A percentile compares a stretch with the other conserved stretches of the same genome.
Evolutionary conservation across 352 stramenopile genomes (phyloP).

Genomic region (Aphanomyces cochlioides): DNA sequence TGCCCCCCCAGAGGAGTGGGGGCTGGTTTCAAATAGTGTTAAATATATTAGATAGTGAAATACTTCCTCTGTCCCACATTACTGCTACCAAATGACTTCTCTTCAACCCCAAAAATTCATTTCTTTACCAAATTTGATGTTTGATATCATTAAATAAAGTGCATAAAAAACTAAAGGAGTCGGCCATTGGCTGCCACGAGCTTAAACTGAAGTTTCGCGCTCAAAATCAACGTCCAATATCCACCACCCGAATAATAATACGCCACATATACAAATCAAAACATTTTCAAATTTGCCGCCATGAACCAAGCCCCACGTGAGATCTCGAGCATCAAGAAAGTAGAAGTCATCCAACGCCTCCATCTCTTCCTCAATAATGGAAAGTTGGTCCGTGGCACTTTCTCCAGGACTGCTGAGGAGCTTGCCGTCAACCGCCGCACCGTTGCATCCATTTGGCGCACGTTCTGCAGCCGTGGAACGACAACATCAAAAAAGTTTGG

Average conservation of each 20-base stretch:
- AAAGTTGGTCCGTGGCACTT: constrained; percentile 5
- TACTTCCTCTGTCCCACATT: constrained; percentile 10
- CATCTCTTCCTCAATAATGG: background rate
- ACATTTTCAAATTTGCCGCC: constrained; percentile 13
- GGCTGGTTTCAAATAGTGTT: too few relatives aligned
- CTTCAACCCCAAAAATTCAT: constrained; percentile 14
- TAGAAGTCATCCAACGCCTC: constrained; percentile 1
- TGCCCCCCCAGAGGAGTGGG: too few relatives aligned
- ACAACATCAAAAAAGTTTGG: background rate
- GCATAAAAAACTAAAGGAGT: background rate
- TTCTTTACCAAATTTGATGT: constrained; percentile 11
- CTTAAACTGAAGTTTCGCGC: background rate
- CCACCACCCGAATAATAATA: background rate
- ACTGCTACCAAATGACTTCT: background rate
- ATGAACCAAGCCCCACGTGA: background rate
- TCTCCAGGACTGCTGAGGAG: background rate
- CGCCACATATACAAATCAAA: constrained; percentile 1
- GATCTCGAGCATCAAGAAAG: constrained; percentile 6
- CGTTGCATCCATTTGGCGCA: constrained; percentile 3
- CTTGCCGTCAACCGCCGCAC: constrained; percentile 2
- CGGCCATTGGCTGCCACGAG: background rate
- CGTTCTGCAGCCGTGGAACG: background rate
- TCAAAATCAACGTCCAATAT: constrained; percentile 17
- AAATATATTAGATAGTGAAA: too few relatives aligned
- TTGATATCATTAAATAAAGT: background rate